Evolutionary conservation across 1,284 basidiomycete genomes (phyloP).

Genomic region (Cryptococcus jaspeensis): DNA sequence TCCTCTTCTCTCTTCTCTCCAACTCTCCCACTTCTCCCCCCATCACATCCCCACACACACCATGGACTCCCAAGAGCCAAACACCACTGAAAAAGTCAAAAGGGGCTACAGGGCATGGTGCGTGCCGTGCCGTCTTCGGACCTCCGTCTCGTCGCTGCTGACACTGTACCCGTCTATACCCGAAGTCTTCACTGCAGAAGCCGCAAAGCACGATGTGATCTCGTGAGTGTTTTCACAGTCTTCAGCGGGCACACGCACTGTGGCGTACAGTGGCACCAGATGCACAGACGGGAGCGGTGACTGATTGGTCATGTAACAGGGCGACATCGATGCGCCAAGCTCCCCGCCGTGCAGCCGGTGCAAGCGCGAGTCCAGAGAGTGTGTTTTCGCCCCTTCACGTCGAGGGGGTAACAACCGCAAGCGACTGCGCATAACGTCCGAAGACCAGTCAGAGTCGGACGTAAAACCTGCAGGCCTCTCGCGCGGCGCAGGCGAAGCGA

Average conservation of each 20-base stretch:
- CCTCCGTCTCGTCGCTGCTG: background rate
- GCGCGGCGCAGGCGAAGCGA: background rate
- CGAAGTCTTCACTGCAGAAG: slow-evolving; percentile 41
- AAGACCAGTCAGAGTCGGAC: slow-evolving; percentile 14
- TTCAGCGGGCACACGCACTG: no score
- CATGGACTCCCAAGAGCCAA: background rate
- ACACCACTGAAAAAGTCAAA: slow-evolving; percentile 28
- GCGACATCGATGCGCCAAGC: slow-evolving; percentile 52
- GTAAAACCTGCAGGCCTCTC: background rate
- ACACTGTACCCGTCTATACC: background rate
- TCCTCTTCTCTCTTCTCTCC: no score
- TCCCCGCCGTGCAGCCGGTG: slow-evolving; percentile 53
- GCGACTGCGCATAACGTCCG: slow-evolving; percentile 17
- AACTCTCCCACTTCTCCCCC: no score
- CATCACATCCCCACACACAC: no score
- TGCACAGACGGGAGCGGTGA: slow-evolving; percentile 3
- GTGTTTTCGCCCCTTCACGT: slow-evolving; percentile 49
- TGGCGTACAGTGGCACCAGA: background rate
- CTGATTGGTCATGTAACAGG: slow-evolving; percentile 19
- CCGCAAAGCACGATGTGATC: slow-evolving; percentile 45
- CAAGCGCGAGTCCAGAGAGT: slow-evolving; percentile 51
- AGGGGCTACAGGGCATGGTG: slow-evolving; percentile 46
- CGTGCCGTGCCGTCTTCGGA: slow-evolving; percentile 9
- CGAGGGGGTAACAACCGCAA: slow-evolving; percentile 46
- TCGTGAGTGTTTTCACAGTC: slow-evolving; percentile 20